These are phyloP conservation scores for Chrysoporthe cubensis DNA, from an alignment of 2,329 filamentous ascomycete genomes.

Conservation along the genomic window DNA sequence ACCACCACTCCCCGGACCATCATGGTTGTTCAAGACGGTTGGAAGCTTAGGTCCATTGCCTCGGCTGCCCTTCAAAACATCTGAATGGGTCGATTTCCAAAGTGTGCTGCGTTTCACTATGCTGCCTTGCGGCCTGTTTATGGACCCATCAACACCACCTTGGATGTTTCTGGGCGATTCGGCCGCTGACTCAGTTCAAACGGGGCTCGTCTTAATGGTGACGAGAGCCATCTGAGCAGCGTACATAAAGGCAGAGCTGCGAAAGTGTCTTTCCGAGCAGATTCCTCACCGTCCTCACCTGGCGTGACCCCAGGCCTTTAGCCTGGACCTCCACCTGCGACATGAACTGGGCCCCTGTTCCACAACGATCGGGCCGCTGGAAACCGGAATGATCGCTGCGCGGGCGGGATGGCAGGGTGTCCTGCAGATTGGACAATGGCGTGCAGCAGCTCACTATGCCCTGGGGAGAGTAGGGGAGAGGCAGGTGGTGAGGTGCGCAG, in stretches of 20 bases:
- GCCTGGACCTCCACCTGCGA: conserved; percentile 1
- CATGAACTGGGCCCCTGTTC: neutral
- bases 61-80: neutral
- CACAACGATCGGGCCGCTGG: conserved; percentile 5
- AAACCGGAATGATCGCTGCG: neutral
- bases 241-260: neutral
- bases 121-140: conserved; percentile 2
- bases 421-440: conserved; percentile 1
- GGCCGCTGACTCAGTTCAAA: neutral
- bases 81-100: neutral
- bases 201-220: neutral
- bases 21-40: neutral
- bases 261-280: neutral
- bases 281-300: neutral
- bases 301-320: neutral
- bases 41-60: neutral
- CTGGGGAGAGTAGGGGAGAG: neutral
- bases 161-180: neutral
- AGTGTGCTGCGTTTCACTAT: neutral
- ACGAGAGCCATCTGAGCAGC: neutral
- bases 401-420: neutral
- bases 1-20: neutral
- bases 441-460: neutral
- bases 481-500: neutral
- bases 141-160: neutral